phyloP scores from a whole-genome alignment of 2,329 filamentous ascomycete species.

The Verticillium zaregamsianum region DNA sequence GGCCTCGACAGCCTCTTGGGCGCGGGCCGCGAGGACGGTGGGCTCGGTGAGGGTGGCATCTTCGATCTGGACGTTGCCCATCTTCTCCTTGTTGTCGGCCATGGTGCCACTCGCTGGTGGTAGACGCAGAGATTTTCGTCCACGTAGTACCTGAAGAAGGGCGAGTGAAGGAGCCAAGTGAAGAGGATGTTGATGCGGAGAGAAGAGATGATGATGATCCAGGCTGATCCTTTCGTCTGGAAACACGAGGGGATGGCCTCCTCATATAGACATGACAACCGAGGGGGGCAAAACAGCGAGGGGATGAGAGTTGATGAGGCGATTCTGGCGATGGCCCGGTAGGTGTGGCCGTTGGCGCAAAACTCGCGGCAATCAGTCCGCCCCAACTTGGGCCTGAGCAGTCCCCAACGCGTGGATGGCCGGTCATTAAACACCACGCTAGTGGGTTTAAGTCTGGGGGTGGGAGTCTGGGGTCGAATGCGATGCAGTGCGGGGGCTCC shows the following conservation, averaged over 20 bases:
- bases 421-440: not conserved
- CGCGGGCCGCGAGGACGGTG: not conserved
- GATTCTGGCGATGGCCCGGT: not conserved
- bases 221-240: not conserved
- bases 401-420: not conserved
- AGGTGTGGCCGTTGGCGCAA: not conserved
- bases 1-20: slow-evolving; percentile 1
- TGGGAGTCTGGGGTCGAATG: not conserved
- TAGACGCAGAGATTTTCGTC: not conserved
- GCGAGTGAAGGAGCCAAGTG: not conserved
- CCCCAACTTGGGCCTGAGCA: not conserved
- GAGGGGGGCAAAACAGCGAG: not conserved
- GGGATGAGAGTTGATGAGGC: not conserved
- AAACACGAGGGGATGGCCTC: not conserved
- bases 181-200: not conserved
- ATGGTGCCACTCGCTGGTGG: not conserved
- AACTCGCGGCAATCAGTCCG: not conserved
- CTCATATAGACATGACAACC: not conserved
- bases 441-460: not conserved
- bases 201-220: not conserved
- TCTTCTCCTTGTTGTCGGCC: not conserved
- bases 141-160: not conserved
- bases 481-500: not conserved
- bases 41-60: not conserved
- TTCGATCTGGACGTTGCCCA: not conserved